These are phyloP conservation scores for Fusarium euwallaceae DNA, from an alignment of 2,329 filamentous ascomycete species.

Conservation along the genomic window DNA sequence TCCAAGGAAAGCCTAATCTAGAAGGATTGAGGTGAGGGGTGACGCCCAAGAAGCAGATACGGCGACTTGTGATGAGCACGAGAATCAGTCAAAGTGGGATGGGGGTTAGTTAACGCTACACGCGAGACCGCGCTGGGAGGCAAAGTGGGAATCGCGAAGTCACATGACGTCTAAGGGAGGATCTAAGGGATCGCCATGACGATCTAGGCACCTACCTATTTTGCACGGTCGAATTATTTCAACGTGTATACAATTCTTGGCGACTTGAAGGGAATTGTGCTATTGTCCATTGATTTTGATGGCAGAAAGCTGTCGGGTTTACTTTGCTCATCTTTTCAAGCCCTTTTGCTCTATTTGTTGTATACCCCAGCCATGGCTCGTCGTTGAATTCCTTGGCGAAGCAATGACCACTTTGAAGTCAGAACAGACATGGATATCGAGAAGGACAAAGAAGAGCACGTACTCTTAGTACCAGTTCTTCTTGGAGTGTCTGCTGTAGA, in stretches of 20 bases:
- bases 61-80: not conserved
- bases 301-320: not conserved
- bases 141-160: constrained; percentile 47
- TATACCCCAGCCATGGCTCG: not conserved
- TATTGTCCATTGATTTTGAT: not conserved
- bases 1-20: not conserved
- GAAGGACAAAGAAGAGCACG: not conserved
- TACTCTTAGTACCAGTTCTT: not conserved
- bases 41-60: not conserved
- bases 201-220: not conserved
- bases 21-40: not conserved
- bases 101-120: constrained; percentile 32
- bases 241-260: not conserved
- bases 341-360: not conserved
- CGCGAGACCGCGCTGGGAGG: constrained; percentile 38
- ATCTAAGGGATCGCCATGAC: not conserved
- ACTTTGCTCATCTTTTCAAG: not conserved
- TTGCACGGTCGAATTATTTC: not conserved
- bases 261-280: not conserved
- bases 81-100: constrained; percentile 31
- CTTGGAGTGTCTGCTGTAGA: not conserved
- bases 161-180: constrained; percentile 44
- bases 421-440: not conserved
- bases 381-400: not conserved
- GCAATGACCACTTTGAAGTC: not conserved